These are phyloP conservation scores for Brassica napus DNA, from an alignment of 345 rosid species.

Conservation along the genomic window DNA sequence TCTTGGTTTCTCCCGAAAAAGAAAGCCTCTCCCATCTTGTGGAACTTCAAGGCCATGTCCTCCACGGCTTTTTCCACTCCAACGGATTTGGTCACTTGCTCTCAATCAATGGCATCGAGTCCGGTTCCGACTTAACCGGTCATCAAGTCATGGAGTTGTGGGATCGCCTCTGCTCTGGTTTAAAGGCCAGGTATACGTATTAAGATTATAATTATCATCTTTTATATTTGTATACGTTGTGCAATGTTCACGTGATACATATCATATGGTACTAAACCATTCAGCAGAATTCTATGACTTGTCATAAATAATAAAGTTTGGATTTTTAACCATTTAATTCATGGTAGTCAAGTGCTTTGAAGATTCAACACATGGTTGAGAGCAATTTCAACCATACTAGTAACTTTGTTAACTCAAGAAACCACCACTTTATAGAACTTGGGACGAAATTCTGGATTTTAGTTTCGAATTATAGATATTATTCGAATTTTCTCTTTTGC, in stretches of 20 bases:
- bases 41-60: slow-evolving; percentile 54
- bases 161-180: slow-evolving; percentile 80
- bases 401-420: background rate
- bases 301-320: background rate
- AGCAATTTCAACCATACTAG: background rate
- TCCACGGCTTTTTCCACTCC: slow-evolving; percentile 89
- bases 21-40: slow-evolving; percentile 48
- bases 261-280: slow-evolving; percentile 4
- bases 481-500: background rate
- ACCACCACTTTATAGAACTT: background rate
- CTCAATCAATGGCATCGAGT: slow-evolving; percentile 65
- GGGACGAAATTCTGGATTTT: background rate
- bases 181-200: slow-evolving; percentile 69
- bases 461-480: background rate
- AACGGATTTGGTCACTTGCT: slow-evolving; percentile 92
- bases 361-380: background rate
- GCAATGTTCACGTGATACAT: background rate
- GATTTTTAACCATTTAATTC: background rate
- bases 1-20: slow-evolving; percentile 30
- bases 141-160: slow-evolving; percentile 79
- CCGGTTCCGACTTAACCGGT: slow-evolving; percentile 69
- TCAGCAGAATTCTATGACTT: background rate
- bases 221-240: background rate
- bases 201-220: background rate
- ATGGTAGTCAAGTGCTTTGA: background rate